Percentiles rank a stretch among this genome's conserved stretches.
Evolutionary conservation across 2,329 filamentous ascomycete species (phyloP).

Genomic region (Epichloe aotearoae): DNA sequence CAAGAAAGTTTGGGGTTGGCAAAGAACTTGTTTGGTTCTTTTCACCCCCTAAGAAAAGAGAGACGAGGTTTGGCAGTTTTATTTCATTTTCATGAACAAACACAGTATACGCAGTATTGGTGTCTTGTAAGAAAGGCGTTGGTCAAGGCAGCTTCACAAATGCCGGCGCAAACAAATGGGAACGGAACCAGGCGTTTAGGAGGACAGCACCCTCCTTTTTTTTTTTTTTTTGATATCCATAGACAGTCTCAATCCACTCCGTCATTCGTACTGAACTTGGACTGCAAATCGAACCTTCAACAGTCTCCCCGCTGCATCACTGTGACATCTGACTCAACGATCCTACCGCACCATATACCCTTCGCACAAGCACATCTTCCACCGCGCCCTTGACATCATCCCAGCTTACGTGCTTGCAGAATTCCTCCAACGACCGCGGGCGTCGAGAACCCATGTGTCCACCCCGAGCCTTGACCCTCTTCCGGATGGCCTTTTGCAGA

Average conservation of each 20-base stretch:
- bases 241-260: neutral
- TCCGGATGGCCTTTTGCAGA: conserved; percentile 20
- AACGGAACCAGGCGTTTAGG: neutral
- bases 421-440: conserved; percentile 19
- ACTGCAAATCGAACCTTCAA: neutral
- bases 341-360: conserved; percentile 10
- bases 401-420: conserved; percentile 20
- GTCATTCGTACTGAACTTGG: neutral
- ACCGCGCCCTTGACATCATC: conserved; percentile 21
- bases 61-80: neutral
- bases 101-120: too few relatives aligned
- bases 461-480: conserved; percentile 10
- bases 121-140: too few relatives aligned
- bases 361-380: conserved; percentile 16
- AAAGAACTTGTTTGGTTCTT: too few relatives aligned
- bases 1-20: too few relatives aligned
- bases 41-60: too few relatives aligned
- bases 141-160: too few relatives aligned
- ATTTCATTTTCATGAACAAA: neutral
- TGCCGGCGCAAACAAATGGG: too few relatives aligned
- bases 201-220: neutral
- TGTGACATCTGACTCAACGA: conserved; percentile 8
- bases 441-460: conserved; percentile 2
- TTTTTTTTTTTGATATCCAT: neutral
- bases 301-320: neutral